phyloP scores from a whole-genome alignment of 345 rosid genomes.

The Citrus trifoliata region DNA sequence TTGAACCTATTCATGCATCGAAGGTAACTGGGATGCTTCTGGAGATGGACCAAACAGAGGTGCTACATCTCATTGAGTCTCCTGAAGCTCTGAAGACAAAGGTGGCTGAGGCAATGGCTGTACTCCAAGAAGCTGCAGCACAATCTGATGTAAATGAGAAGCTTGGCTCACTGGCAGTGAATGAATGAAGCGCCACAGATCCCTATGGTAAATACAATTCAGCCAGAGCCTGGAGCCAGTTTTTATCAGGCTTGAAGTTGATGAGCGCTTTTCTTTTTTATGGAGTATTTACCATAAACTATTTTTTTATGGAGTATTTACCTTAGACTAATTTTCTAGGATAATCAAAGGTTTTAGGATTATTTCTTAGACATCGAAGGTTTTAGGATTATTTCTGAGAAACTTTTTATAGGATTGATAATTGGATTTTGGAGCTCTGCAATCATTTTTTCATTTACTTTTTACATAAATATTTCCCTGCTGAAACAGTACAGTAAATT shows the following conservation, averaged over 20 bases:
- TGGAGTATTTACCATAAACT: too few relatives aligned
- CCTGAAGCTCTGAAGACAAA: constrained; percentile 65
- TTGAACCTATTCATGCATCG: constrained; percentile 49
- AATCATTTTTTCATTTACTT: too few relatives aligned
- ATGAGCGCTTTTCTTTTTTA: background rate
- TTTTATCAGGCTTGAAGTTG: constrained; percentile 18
- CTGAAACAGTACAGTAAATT: too few relatives aligned
- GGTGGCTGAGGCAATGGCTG: constrained; percentile 68
- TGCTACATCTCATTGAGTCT: constrained; percentile 65
- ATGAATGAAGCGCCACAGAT: constrained; percentile 6
- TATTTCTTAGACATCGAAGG: too few relatives aligned
- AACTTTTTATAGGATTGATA: too few relatives aligned
- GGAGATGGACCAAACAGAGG: constrained; percentile 80
- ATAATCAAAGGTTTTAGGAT: too few relatives aligned
- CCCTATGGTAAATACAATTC: background rate
- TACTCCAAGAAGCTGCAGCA: constrained; percentile 39
- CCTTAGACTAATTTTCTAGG: too few relatives aligned
- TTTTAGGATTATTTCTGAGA: too few relatives aligned
- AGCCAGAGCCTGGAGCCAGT: background rate
- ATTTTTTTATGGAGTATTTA: too few relatives aligned
- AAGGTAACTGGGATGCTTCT: constrained; percentile 81
- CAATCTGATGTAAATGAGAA: constrained; percentile 33
- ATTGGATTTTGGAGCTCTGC: too few relatives aligned
- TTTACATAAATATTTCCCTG: too few relatives aligned
- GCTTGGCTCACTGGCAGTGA: constrained; percentile 25